A percentile compares a stretch with the other conserved stretches of the same genome.
These are phyloP conservation scores for Talaromyces sp. DNA, from an alignment of 2,329 filamentous ascomycete species.

Conservation along the genomic window DNA sequence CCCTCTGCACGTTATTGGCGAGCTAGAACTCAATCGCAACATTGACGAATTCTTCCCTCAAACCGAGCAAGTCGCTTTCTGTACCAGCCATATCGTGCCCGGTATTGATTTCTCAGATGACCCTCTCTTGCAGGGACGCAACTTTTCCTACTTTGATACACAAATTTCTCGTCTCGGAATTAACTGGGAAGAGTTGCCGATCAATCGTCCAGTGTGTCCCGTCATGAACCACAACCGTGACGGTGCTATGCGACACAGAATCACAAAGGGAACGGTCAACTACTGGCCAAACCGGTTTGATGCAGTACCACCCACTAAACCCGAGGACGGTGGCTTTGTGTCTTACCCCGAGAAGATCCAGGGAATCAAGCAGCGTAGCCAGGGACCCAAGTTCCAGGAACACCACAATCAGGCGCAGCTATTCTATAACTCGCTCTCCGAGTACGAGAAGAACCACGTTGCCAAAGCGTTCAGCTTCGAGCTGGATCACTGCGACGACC, in stretches of 20 bases:
- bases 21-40: conserved; percentile 73
- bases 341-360: conserved; percentile 62
- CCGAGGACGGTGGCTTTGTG: conserved; percentile 61
- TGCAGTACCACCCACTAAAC: conserved; percentile 56
- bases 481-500: conserved; percentile 76
- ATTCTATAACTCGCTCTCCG: conserved; percentile 72
- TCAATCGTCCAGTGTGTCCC: conserved; percentile 64
- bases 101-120: conserved; percentile 74
- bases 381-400: conserved; percentile 71
- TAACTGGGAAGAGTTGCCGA: conserved; percentile 66
- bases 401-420: conserved; percentile 73
- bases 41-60: conserved; percentile 77
- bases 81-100: conserved; percentile 71
- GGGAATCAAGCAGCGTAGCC: conserved; percentile 62
- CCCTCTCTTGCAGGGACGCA: conserved; percentile 67
- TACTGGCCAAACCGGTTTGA: conserved; percentile 74
- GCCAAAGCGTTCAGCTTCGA: conserved; percentile 61
- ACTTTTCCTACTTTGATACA: conserved; percentile 52
- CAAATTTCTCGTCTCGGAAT: conserved; percentile 60
- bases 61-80: conserved; percentile 79
- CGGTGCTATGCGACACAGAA: conserved; percentile 66
- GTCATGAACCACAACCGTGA: conserved; percentile 72
- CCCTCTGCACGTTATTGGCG: conserved; percentile 70
- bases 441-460: conserved; percentile 61
- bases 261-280: conserved; percentile 67